Evolutionary conservation across 768 basidiomycete genomes (phyloP), one percentile per base, ranked within the genome.

Genomic region (Megacollybia marginata): DNA sequence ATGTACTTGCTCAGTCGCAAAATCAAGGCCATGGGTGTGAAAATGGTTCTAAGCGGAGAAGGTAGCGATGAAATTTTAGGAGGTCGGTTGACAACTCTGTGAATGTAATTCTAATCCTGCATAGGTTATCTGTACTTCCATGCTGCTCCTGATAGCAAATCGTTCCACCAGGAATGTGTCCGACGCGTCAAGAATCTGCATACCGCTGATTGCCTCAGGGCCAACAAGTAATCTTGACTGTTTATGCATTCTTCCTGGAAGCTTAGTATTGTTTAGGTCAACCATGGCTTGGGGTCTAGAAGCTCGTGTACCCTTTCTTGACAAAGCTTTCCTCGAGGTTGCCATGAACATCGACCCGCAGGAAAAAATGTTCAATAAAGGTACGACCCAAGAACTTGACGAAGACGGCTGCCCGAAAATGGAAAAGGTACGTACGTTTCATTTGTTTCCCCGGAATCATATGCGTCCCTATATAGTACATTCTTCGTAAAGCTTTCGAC

Each of bases 271-370:
- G 42, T 42, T 1, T 54, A 89, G 89, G 62, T 96, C 94, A 23
- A 98, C 96, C 8, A 98, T 99, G 96, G 96, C 96, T 1, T 99
- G 95, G 94, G 96, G 96, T 54, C 82, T 99, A 44, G 96, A 99
- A 65, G 93, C 93, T 2, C 91, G 96, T 44, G 96, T 99, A 5
- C 96, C 96, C 11, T 99, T 99, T 83, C 82, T 99, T 49, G 96
- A 99, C 75, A 95, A 93, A 70, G 72, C 80, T 13, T 99, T 99
- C 80, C 74, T 99, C 47, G 92, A 98, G 48, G 88, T 88, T 18
- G 78, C 93, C 1, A 91, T 99, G 92, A 86, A 85, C 69, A 69
- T 93, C 57, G 84, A 94, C 56, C 78, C 96, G 2, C 78, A 83
- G 59, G 78, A 87, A 51, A 99, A 99, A 66, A 82, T 80, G 76